Base-by-base conservation (phyloP, 495 filamentous ascomycete genomes). In the Pyronema omphalodes region DNA sequence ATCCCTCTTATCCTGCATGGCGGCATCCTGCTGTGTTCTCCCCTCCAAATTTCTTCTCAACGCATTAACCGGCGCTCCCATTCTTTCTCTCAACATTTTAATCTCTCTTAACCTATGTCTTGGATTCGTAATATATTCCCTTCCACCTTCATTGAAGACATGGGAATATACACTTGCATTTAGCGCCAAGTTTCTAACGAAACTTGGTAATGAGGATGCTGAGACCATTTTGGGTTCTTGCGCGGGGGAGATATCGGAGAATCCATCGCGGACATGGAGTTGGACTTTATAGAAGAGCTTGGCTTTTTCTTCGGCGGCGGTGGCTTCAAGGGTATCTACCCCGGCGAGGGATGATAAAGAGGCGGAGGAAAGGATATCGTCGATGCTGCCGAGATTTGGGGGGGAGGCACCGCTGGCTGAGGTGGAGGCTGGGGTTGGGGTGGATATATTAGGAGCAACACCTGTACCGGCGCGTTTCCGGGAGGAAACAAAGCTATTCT, bases 141-240 rank as follows among this genome's bases (percentile, higher is more conserved):
- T 83, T 37, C 82, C 81, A 53, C 83, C 77, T 55, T 80, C 78
- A 61, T 81, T 82, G 86, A 91, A 95, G 44, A 95, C 88, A 46
- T 84, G 76, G 6, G 82, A 83, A 67, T 94, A 94, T 14, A 95
- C 85, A 9, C 85, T 93, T 1, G 93, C 88, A 65, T 93, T 96
- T 55, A 96, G 74, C 1, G 89, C 88, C 6, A 99, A 73, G 57
- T 94, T 82, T 18, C 93, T 83, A 37, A 94, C 82, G 63, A 93
- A 93, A n/a, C 78, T 71, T 5, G 88, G 81, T 4, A 99, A 72
- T 6, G 82, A 81, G 56, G 75, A 76, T 19, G 86, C 77, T 34
- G 81, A 85, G 51, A 99, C 73, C 46, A 95, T 76, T 68, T 95
- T 96, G 5, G 84, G 81, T 53, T 84, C 82, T 8, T 84, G 79